Base-by-base conservation (phyloP, 768 basidiomycete genomes). In the Suillus subaureus region DNA sequence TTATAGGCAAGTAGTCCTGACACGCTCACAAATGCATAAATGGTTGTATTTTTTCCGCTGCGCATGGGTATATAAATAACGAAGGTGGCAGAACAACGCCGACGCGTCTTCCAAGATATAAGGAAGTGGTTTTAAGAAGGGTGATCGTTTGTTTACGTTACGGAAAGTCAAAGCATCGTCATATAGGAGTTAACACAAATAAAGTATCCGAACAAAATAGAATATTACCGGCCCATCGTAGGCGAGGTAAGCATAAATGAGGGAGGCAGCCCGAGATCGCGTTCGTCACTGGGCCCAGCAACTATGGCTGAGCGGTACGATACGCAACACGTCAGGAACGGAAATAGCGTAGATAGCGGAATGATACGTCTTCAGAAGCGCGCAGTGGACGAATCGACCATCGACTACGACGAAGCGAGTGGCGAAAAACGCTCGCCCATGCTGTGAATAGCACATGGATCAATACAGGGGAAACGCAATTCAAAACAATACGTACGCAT, bases 221-320 rank as follows among this genome's bases (percentile, higher is more conserved):
- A 58, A 42, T 60, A 60, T 42, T 42, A 28, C 57, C 58, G 28
- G 26, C 6, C 58, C 58, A 4, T 31, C 18, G 18, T 42, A 28
- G 28, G 40, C 57, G 26, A 42, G 42, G 26, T 28, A 28, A 26
- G 40, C 28, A 66, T 66, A 66, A 63, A 66, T 66, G 62, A 66
- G 33, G 39, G 33, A 12, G 52, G 40, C n/a, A 84, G 77, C 75
- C 82, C 83, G 84, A 81, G 87, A 83, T 83, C 83, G 85, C 83
- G 86, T 83, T 81, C 87, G 84, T 87, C 86, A 78, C 87, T 78
- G 84, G 85, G 87, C 80, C 62, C 55, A 67, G 74, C 76, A 83
- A 79, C 39, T 42, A 42, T 26, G 40, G 58, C 58, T 60, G 76
- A 84, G 83, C 88, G 84, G 85, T 85, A 88, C 85, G 87, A 83